Evolutionary conservation across 2,329 filamentous ascomycete species (phyloP), one percentile per base, ranked within the genome.

Genomic region (Arthroderma sp.): DNA sequence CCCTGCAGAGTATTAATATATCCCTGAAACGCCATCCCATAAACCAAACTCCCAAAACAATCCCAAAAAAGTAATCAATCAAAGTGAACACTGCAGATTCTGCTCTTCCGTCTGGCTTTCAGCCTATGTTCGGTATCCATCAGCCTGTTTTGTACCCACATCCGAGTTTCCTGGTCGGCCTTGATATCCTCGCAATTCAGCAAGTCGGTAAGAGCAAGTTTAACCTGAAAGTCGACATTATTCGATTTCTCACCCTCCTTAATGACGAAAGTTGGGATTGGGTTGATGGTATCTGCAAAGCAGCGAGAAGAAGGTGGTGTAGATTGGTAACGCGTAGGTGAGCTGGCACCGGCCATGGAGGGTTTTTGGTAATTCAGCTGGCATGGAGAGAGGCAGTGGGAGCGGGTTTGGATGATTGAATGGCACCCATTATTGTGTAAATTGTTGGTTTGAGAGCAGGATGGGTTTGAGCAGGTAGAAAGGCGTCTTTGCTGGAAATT

Each of bases 81-180:
- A 37, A 37, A 11, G 27, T 22, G 34, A 37, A n/a, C 34, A 37
- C 15, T 22, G 15, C 15, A 10, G 31, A 53, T 46, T 9, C 47
- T 50, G 29, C 45, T 49, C 38, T 43, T 47, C n/a, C 49, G 42
- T 29, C 51, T 38, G n/a, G 49, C 49, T 29, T 51, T 53, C 4
- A 53, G 42, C 30, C 51, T 43, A 29, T 49, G 47, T 36, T 53
- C 51, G 5, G 50, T 50, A 27, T 51, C 51, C 51, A 53, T 51
- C 40, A 53, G 44, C 29, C 43, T 46, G 33, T 53, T 53, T 45
- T 53, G 51, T 38, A 53, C 48, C 51, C 51, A 53, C 44, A 49
- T 27, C 29, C 51, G 51, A 15, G 46, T 41, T n/a, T 53, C 47
- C 8, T 47, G 51, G 27, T 53, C 49, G 2, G 40, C 36, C 33